Conservation (phyloP, 208 protist genomes). For the Acanthamoeba comandoni region DNA sequence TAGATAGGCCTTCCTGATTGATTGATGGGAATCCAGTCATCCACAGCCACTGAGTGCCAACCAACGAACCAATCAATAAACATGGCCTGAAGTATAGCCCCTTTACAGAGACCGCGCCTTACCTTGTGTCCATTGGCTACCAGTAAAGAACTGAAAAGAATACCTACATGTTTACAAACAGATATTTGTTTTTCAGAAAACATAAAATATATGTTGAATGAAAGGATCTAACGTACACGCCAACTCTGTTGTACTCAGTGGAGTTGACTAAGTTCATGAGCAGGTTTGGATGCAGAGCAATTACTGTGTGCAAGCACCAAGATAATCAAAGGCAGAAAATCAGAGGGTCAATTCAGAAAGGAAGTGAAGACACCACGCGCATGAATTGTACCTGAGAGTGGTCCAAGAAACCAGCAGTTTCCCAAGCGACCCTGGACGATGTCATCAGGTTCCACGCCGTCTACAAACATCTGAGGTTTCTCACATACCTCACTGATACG, state of each 20-base stretch:
- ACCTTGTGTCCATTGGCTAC: background rate
- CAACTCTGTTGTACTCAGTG: conserved; percentile 60
- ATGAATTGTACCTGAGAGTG: conserved; percentile 36
- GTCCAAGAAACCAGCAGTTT: conserved; percentile 75
- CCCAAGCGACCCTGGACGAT: conserved; percentile 76
- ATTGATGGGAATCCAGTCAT: conserved; percentile 62
- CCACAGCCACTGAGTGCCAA: conserved; percentile 28
- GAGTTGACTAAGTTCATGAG: conserved; percentile 68
- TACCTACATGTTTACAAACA: conserved; percentile 36
- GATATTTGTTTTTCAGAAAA: too few species aligned
- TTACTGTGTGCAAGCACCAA: conserved; percentile 6
- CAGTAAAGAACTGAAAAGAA: conserved; percentile 63
- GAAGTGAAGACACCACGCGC: background rate
- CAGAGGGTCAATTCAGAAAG: background rate
- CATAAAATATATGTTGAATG: too few species aligned
- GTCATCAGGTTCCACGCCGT: conserved; percentile 78
- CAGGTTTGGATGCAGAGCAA: conserved; percentile 62
- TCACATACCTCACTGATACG: conserved; percentile 65
- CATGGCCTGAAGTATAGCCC: too few species aligned
- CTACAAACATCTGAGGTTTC: conserved; percentile 65
- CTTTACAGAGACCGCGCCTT: too few species aligned
- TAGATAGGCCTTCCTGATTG: conserved; percentile 65
- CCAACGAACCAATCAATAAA: too few species aligned
- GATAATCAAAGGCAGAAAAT: background rate
- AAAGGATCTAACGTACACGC: conserved; percentile 29